phyloP scores from a whole-genome alignment of 139 green algal species.

The Chlamydomonas incerta region DNA sequence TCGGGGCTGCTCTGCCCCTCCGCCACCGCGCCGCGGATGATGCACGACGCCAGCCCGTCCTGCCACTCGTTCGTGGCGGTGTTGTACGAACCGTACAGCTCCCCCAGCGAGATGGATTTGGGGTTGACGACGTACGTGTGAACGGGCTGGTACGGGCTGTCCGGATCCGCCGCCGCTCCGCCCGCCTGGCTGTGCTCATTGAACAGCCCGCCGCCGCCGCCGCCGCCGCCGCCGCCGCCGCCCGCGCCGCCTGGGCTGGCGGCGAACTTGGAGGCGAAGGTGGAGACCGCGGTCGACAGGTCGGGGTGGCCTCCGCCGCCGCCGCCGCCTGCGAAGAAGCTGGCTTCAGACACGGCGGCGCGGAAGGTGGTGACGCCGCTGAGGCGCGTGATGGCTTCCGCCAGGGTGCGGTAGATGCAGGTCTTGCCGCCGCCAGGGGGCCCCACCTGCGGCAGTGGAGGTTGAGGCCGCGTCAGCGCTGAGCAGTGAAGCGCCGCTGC shows the following conservation, averaged over 20 bases:
- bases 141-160: conserved; percentile 22
- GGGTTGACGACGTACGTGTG: conserved; percentile 81
- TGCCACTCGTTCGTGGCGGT: conserved; percentile 84
- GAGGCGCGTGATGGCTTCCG: conserved; percentile 59
- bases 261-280: no score
- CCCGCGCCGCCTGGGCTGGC: no score
- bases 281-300: background rate
- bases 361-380: background rate
- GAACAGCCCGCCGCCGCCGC: background rate
- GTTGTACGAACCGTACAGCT: conserved; percentile 90
- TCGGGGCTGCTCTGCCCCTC: conserved; percentile 52
- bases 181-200: no score
- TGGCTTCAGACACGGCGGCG: background rate
- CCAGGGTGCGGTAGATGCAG: conserved; percentile 67
- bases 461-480: no score
- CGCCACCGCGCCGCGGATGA: conserved; percentile 74
- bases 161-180: background rate
- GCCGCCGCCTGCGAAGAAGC: no score
- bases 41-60: conserved; percentile 76
- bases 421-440: conserved; percentile 83
- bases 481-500: no score
- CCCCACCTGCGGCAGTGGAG: conserved; percentile 41
- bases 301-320: background rate
- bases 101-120: conserved; percentile 84
- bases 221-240: background rate